Percentiles rank a stretch among this genome's conserved stretches.
These are phyloP conservation scores for Amylocystis lapponica DNA, from an alignment of 768 basidiomycete genomes.

Conservation along the genomic window DNA sequence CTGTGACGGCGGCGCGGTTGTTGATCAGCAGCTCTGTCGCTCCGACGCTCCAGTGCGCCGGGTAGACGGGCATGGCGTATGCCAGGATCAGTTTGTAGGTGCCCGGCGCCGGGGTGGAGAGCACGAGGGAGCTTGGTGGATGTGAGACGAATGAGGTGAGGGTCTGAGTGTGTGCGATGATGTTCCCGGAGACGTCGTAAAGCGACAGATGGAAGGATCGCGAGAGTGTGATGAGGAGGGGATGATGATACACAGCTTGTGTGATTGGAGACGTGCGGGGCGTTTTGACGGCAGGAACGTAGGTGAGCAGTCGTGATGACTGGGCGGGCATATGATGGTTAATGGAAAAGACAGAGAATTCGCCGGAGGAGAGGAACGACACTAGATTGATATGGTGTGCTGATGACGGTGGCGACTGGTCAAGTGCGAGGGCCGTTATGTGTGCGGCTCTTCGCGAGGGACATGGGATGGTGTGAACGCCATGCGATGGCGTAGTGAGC, in stretches of 20 bases:
- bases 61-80: conserved; percentile 75
- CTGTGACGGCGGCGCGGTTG: conserved; percentile 32
- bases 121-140: conserved; percentile 75
- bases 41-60: conserved; percentile 74
- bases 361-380: conserved; percentile 62
- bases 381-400: conserved; percentile 39
- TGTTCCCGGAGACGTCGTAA: conserved; percentile 59
- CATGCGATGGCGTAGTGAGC: conserved; percentile 30
- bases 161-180: conserved; percentile 54
- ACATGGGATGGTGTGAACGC: conserved; percentile 38
- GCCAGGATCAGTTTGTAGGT: conserved; percentile 71
- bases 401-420: conserved; percentile 59
- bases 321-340: conserved; percentile 38
- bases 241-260: conserved; percentile 73
- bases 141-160: conserved; percentile 73
- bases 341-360: conserved; percentile 55
- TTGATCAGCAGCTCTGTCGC: conserved; percentile 72
- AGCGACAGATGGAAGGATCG: conserved; percentile 60
- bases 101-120: conserved; percentile 53
- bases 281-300: conserved; percentile 38
- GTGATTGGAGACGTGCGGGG: conserved; percentile 42
- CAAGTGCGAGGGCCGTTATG: conserved; percentile 65
- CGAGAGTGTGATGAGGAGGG: conserved; percentile 68
- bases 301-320: conserved; percentile 38
- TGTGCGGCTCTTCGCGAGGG: conserved; percentile 32